Percentiles rank a stretch among this genome's conserved stretches.
These are phyloP conservation scores for Phytopythium kandeliae DNA, from an alignment of 352 stramenopile species.

Conservation along the genomic window DNA sequence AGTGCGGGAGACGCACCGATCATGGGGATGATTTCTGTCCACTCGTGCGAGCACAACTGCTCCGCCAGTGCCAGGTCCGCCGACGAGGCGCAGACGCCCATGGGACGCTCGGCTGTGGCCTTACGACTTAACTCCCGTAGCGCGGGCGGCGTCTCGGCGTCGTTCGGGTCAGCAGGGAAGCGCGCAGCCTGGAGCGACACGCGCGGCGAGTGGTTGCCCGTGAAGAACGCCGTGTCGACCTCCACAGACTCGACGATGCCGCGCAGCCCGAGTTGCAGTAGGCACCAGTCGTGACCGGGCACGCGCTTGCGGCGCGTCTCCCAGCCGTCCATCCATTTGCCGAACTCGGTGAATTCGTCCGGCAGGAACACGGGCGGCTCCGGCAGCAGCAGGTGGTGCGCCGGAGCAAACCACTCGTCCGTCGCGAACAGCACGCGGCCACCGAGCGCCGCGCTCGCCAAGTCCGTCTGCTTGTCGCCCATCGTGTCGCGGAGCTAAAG, in stretches of 20 bases:
- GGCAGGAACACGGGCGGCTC: conserved; percentile 81
- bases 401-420: conserved; percentile 91
- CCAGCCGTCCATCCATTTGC: conserved; percentile 97
- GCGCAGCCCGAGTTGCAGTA: conserved; percentile 85
- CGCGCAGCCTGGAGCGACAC: conserved; percentile 86
- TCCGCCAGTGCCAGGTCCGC: conserved; percentile 37
- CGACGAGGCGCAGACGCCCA: conserved; percentile 40
- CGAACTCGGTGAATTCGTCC: conserved; percentile 89
- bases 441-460: conserved; percentile 53
- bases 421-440: conserved; percentile 87
- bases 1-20: conserved; percentile 17
- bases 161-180: conserved; percentile 27
- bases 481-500: too few relatives aligned
- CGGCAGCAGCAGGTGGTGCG: conserved; percentile 77
- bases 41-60: conserved; percentile 46
- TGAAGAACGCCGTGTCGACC: conserved; percentile 94
- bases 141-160: conserved; percentile 15
- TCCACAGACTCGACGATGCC: conserved; percentile 55
- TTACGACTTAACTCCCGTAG: conserved; percentile 36
- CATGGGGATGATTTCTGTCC: conserved; percentile 61
- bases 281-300: conserved; percentile 88
- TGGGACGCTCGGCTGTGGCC: conserved; percentile 32
- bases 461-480: conserved; percentile 42
- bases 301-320: conserved; percentile 90
- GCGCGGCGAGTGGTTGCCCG: conserved; percentile 84